These are phyloP conservation scores for Papiliotrema nemorosa DNA, from an alignment of 1,284 basidiomycete genomes.

Conservation along the genomic window DNA sequence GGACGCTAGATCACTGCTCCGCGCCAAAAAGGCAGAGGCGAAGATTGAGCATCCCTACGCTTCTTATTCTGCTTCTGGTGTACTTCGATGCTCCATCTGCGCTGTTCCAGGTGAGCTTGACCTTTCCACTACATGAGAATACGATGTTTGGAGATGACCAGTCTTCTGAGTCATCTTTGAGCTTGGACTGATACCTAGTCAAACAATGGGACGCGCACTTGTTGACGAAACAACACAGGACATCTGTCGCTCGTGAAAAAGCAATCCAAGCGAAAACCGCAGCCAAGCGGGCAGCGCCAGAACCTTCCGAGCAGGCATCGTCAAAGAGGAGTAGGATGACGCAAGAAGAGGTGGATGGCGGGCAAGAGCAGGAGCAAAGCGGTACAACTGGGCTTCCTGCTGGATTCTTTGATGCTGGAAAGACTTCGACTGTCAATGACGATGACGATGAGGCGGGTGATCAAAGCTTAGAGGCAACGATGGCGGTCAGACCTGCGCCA, in stretches of 20 bases:
- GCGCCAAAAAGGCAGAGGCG: conserved; percentile 48
- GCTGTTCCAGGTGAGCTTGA: conserved; percentile 41
- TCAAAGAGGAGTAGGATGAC: not conserved
- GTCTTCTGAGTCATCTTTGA: not conserved
- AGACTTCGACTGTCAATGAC: conserved; percentile 7
- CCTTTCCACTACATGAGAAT: not conserved
- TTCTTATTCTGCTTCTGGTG: conserved; percentile 35
- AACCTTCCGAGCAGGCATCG: not conserved
- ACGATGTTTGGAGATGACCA: not conserved
- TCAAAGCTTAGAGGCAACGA: not conserved
- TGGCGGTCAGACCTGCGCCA: conserved; percentile 1
- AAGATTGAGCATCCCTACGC: conserved; percentile 44
- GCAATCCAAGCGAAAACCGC: conserved; percentile 27
- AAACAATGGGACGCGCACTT: conserved; percentile 50
- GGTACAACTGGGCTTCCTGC: conserved; percentile 2
- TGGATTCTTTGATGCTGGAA: conserved; percentile 41
- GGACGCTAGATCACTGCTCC: conserved; percentile 48
- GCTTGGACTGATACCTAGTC: conserved; percentile 24
- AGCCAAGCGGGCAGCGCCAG: conserved; percentile 24
- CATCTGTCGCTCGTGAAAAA: conserved; percentile 41
- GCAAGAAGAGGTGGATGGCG: conserved; percentile 5
- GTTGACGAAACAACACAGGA: conserved; percentile 48
- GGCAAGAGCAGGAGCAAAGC: conserved; percentile 6
- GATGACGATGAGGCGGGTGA: conserved; percentile 10
- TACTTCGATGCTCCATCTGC: conserved; percentile 46